A percentile compares a stretch with the other conserved stretches of the same genome.
Conservation (phyloP, 169 alveolate genomes). For the Pseudocohnilembus persalinus region DNA sequence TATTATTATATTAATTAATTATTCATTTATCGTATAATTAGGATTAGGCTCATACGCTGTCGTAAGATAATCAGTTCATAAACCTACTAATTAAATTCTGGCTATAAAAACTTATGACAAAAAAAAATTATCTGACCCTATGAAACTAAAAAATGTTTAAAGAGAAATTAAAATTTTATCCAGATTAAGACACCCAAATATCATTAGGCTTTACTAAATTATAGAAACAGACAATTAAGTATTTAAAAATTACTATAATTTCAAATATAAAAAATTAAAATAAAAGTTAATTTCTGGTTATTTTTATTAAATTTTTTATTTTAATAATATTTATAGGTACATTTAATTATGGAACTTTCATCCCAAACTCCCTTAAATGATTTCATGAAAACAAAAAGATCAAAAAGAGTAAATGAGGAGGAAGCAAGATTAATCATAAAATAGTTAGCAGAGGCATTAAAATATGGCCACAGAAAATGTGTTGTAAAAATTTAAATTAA, state of each 20-base stretch:
- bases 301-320: no score
- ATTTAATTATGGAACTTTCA: constrained; percentile 58
- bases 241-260: not conserved
- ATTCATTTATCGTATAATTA: not conserved
- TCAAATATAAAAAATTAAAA: no score
- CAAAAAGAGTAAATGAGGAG: constrained; percentile 42
- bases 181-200: constrained; percentile 64
- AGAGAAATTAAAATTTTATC: constrained; percentile 76
- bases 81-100: constrained; percentile 6
- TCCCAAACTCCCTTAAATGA: constrained; percentile 39
- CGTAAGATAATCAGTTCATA: constrained; percentile 29
- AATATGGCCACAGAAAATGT: constrained; percentile 59
- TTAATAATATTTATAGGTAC: constrained; percentile 10
- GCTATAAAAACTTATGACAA: constrained; percentile 81
- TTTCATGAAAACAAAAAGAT: constrained; percentile 27
- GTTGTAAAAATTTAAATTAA: constrained; percentile 39
- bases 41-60: constrained; percentile 51
- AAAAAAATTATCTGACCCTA: constrained; percentile 68
- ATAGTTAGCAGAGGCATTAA: constrained; percentile 53
- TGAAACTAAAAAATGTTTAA: constrained; percentile 65
- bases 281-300: no score
- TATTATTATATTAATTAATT: not conserved
- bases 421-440: constrained; percentile 53
- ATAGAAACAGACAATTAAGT: constrained; percentile 61
- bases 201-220: constrained; percentile 64